phyloP scores from a whole-genome alignment of 1,284 basidiomycete species.

The Coniferiporia weirii region DNA sequence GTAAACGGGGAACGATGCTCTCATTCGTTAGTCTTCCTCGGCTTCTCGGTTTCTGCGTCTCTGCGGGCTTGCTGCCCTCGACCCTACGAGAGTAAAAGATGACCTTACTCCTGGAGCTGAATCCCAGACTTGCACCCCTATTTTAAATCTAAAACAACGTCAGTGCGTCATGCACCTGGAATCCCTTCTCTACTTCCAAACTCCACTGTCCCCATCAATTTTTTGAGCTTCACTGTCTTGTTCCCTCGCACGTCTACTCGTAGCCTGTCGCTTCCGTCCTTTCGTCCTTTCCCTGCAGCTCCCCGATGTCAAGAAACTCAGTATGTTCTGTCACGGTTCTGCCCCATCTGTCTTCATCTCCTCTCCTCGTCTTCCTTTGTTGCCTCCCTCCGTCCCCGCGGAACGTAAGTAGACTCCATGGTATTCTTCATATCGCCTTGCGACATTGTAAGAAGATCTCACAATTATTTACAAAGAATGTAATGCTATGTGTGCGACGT shows the following conservation, averaged over 20 bases:
- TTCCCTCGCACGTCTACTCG: neutral
- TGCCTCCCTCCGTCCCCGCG: neutral
- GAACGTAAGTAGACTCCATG: slow-evolving; percentile 5
- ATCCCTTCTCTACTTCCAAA: slow-evolving; percentile 9
- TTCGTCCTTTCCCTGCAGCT: slow-evolving; percentile 4
- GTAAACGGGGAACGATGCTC: neutral
- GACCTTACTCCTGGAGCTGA: neutral
- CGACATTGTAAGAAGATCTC: neutral
- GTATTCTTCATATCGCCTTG: slow-evolving; percentile 1
- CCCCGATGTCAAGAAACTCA: neutral
- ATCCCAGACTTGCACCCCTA: neutral
- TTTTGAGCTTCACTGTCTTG: neutral
- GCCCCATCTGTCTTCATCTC: too few species aligned
- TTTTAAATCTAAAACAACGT: slow-evolving; percentile 5
- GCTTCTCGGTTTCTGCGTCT: neutral
- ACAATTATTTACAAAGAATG: neutral
- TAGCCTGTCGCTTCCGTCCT: slow-evolving; percentile 14
- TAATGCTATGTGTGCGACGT: neutral
- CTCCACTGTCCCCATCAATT: slow-evolving; percentile 3
- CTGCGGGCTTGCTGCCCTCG: neutral
- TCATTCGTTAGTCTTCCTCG: neutral
- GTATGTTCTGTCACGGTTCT: too few species aligned
- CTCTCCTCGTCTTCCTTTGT: neutral
- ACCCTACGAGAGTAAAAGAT: neutral
- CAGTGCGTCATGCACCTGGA: slow-evolving; percentile 1